These are phyloP conservation scores for Exophiala sideris DNA, from an alignment of 2,329 filamentous ascomycete genomes.

Conservation along the genomic window DNA sequence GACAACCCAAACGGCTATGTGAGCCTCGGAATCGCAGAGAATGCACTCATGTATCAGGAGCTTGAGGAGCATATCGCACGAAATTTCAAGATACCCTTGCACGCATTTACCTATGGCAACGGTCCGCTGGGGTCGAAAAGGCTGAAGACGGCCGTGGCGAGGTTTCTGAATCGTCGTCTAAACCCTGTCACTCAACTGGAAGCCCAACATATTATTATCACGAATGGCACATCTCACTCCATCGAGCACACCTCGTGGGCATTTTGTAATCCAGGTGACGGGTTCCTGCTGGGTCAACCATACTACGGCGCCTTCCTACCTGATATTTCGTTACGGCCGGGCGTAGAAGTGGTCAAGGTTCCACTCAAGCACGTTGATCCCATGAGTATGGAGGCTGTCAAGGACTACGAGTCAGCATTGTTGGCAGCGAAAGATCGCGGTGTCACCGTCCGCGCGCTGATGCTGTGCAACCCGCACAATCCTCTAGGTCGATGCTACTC, in stretches of 20 bases:
- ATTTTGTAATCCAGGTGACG: constrained; percentile 35
- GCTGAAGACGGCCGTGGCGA: constrained; percentile 31
- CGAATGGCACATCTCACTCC: constrained; percentile 36
- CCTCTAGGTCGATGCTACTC: constrained; percentile 51
- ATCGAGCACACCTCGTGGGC: constrained; percentile 37
- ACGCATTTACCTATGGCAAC: constrained; percentile 39
- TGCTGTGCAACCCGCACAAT: constrained; percentile 53
- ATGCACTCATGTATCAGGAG: constrained; percentile 50
- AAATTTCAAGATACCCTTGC: constrained; percentile 33
- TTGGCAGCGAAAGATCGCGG: constrained; percentile 38
- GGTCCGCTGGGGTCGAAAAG: constrained; percentile 32
- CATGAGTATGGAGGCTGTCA: constrained; percentile 40
- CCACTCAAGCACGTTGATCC: constrained; percentile 46
- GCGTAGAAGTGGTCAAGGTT: constrained; percentile 43
- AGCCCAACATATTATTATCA: constrained; percentile 32
- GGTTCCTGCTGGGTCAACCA: constrained; percentile 36
- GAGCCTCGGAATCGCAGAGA: constrained; percentile 54
- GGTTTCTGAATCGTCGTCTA: constrained; percentile 35
- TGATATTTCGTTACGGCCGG: constrained; percentile 45
- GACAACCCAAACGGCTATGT: constrained; percentile 47
- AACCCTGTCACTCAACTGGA: constrained; percentile 30
- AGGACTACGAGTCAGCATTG: constrained; percentile 45
- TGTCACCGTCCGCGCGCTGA: constrained; percentile 44
- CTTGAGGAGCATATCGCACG: constrained; percentile 43
- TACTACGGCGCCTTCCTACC: constrained; percentile 49